Evolutionary conservation across 352 stramenopile species (phyloP).

Genomic region (Discostella stelligera): DNA sequence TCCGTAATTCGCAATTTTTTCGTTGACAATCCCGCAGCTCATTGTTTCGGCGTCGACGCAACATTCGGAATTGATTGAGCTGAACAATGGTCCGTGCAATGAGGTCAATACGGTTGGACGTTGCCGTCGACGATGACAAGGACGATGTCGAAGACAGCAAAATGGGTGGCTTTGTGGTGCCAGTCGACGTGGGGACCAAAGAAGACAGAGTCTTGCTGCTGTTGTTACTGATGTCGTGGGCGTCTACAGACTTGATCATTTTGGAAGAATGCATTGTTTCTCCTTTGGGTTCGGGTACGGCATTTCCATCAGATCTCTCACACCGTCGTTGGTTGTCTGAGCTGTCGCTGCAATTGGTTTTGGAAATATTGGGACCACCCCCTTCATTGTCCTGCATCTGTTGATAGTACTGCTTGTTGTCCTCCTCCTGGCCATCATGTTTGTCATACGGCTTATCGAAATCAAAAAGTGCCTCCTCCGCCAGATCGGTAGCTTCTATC

Average conservation of each 20-base stretch:
- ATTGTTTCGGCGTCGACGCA: constrained; percentile 55
- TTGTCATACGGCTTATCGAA: constrained; percentile 5
- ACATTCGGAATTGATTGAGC: constrained; percentile 31
- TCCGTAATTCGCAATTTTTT: constrained; percentile 52
- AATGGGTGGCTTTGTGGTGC: not conserved
- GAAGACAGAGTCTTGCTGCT: not conserved
- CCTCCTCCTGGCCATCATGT: constrained; percentile 8
- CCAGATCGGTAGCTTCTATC: constrained; percentile 61
- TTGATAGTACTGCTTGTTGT: constrained; percentile 10
- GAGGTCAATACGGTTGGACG: constrained; percentile 74
- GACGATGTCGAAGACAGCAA: not conserved
- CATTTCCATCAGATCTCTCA: not conserved
- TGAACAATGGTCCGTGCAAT: constrained; percentile 65
- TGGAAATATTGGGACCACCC: not conserved
- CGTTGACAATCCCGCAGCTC: constrained; percentile 30
- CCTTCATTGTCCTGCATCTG: not conserved
- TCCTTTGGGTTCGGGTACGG: no score
- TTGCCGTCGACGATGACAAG: constrained; percentile 15
- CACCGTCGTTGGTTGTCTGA: no score
- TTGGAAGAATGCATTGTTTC: no score
- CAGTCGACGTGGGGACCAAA: not conserved
- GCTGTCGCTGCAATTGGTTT: not conserved
- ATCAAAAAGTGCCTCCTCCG: constrained; percentile 29
- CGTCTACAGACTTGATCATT: not conserved
- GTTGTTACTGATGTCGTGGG: not conserved